Conservation (phyloP, 1,284 basidiomycete species). For the Marasmius oreades region DNA sequence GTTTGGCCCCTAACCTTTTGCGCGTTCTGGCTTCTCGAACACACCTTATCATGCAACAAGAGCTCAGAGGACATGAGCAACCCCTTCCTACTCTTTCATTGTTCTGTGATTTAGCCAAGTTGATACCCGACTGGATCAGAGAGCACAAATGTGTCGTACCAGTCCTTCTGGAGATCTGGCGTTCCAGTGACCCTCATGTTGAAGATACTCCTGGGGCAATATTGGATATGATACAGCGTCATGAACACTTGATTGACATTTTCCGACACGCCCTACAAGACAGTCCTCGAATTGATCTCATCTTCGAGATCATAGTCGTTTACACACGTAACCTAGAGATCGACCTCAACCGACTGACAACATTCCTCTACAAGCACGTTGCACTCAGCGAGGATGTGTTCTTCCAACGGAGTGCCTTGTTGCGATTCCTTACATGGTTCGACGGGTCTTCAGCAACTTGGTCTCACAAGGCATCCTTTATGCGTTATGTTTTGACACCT, state of each 20-base stretch:
- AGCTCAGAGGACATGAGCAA: slow-evolving; percentile 56
- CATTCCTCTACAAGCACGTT: slow-evolving; percentile 88
- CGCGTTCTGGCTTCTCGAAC: slow-evolving; percentile 71
- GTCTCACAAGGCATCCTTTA: slow-evolving; percentile 82
- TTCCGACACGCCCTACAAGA: slow-evolving; percentile 73
- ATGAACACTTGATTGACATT: slow-evolving; percentile 70
- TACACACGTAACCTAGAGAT: slow-evolving; percentile 83
- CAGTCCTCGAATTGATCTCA: slow-evolving; percentile 75
- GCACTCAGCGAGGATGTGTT: slow-evolving; percentile 60
- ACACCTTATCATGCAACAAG: slow-evolving; percentile 55
- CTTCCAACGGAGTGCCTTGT: slow-evolving; percentile 81
- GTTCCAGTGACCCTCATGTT: slow-evolving; percentile 45
- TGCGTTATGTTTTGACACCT: slow-evolving; percentile 89
- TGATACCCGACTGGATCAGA: slow-evolving; percentile 72
- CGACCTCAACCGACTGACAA: slow-evolving; percentile 79
- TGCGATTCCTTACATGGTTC: slow-evolving; percentile 86
- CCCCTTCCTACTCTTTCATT: slow-evolving; percentile 72
- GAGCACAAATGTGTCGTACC: slow-evolving; percentile 66
- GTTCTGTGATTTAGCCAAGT: slow-evolving; percentile 70
- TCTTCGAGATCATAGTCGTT: slow-evolving; percentile 86
- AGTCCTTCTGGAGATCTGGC: slow-evolving; percentile 73
- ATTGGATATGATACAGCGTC: slow-evolving; percentile 58
- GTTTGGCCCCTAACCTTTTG: slow-evolving; percentile 73
- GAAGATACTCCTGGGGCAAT: slow-evolving; percentile 45
- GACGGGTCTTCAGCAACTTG: slow-evolving; percentile 64